Percentiles rank a stretch among this genome's conserved stretches.
Evolutionary conservation across 768 basidiomycete species (phyloP).

Genomic region (Calvatia gigantea): DNA sequence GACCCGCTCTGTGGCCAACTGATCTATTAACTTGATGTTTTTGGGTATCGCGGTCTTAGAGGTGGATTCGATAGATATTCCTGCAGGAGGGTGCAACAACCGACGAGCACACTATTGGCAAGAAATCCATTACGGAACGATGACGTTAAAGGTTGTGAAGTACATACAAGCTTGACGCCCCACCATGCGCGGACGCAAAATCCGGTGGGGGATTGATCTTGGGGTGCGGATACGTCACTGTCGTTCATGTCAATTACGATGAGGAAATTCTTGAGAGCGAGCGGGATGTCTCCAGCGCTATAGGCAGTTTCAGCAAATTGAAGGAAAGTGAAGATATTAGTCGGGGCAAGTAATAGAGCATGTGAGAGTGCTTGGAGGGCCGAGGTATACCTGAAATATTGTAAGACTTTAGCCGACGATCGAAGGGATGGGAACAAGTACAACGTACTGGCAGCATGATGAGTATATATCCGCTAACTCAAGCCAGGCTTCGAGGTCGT

Average conservation of each 20-base stretch:
- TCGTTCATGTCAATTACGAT: slow-evolving; percentile 78
- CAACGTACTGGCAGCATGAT: slow-evolving; percentile 66
- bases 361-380: slow-evolving; percentile 79
- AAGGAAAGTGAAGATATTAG: slow-evolving; percentile 83
- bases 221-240: slow-evolving; percentile 40
- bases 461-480: slow-evolving; percentile 82
- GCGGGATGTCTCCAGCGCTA: slow-evolving; percentile 67
- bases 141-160: not conserved
- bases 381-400: slow-evolving; percentile 54
- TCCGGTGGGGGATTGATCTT: slow-evolving; percentile 43
- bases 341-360: slow-evolving; percentile 76
- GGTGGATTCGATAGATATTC: slow-evolving; percentile 37
- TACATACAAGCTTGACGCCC: slow-evolving; percentile 74
- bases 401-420: not conserved
- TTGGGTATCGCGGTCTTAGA: slow-evolving; percentile 60
- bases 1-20: slow-evolving; percentile 70
- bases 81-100: slow-evolving; percentile 38
- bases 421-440: not conserved
- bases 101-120: slow-evolving; percentile 54
- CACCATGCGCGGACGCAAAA: slow-evolving; percentile 76
- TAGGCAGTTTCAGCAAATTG: slow-evolving; percentile 88
- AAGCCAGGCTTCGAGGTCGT: slow-evolving; percentile 85
- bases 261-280: slow-evolving; percentile 79
- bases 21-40: slow-evolving; percentile 56
- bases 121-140: not conserved